A percentile compares a stretch with the other conserved stretches of the same genome.
phyloP scores from a whole-genome alignment of 1,284 basidiomycete species.

The Cryptococcus sp. region DNA sequence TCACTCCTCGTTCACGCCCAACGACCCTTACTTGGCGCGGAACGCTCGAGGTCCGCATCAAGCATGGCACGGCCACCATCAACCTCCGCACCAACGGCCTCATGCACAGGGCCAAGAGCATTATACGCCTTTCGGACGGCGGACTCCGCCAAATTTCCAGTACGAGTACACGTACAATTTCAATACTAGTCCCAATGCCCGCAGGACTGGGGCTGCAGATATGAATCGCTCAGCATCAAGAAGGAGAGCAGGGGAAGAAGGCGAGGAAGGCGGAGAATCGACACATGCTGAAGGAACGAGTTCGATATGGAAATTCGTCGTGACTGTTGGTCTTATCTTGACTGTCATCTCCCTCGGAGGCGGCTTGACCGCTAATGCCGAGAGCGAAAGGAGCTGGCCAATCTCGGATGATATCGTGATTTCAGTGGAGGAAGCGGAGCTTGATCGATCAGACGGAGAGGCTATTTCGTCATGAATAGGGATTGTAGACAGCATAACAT shows the following conservation, averaged over 20 bases:
- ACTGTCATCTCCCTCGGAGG: slow-evolving; percentile 36
- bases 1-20: slow-evolving; percentile 15
- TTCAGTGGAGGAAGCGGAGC: background rate
- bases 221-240: background rate
- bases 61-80: slow-evolving; percentile 21
- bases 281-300: background rate
- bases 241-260: slow-evolving; percentile 12
- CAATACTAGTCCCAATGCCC: slow-evolving; percentile 12
- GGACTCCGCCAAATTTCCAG: slow-evolving; percentile 22
- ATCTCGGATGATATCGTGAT: background rate
- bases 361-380: slow-evolving; percentile 34
- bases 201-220: slow-evolving; percentile 5
- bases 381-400: background rate
- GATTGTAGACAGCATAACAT: no score
- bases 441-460: no score
- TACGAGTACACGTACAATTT: slow-evolving; percentile 17
- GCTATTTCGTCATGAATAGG: no score
- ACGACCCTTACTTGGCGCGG: slow-evolving; percentile 20
- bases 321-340: slow-evolving; percentile 34
- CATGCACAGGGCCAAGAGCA: slow-evolving; percentile 6
- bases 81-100: background rate
- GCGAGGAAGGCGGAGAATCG: slow-evolving; percentile 24
- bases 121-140: slow-evolving; percentile 31
- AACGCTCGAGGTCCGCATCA: slow-evolving; percentile 29
- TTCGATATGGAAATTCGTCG: slow-evolving; percentile 29